Conservation (phyloP, 73 alveolate genomes). For the Uronychia binucleata region DNA sequence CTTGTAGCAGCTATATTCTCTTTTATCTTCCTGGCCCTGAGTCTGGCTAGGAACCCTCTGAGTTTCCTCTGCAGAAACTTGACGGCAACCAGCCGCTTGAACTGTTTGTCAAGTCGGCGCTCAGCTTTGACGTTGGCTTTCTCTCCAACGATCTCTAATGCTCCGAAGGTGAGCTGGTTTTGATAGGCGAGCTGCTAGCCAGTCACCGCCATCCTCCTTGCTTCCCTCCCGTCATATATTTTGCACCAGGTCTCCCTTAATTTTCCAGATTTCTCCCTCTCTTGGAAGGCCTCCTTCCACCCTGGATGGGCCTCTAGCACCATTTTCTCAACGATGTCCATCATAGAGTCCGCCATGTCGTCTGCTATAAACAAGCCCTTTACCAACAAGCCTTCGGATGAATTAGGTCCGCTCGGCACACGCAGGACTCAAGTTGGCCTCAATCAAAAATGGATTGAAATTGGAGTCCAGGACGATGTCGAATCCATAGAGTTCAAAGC, state of each 20-base stretch:
- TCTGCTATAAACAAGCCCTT: neutral
- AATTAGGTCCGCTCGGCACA: conserved; percentile 78
- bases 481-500: conserved; percentile 82
- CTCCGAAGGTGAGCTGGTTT: neutral
- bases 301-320: neutral
- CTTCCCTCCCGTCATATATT: neutral
- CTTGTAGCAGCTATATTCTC: neutral
- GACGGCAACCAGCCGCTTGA: conserved; percentile 13
- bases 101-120: conserved; percentile 46
- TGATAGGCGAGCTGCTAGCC: neutral
- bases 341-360: conserved; percentile 67
- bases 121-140: conserved; percentile 61
- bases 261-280: neutral
- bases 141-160: conserved; percentile 52
- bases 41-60: conserved; percentile 52
- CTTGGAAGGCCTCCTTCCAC: neutral
- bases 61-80: conserved; percentile 38
- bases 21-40: neutral
- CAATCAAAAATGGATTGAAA: conserved; percentile 70
- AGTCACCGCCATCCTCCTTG: neutral
- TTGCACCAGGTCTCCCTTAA: neutral
- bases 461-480: conserved; percentile 68
- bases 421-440: conserved; percentile 81
- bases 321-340: conserved; percentile 50
- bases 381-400: conserved; percentile 52